These are phyloP conservation scores for Podila horticola DNA, from an alignment of 192 early-diverging fungal species.

Conservation along the genomic window DNA sequence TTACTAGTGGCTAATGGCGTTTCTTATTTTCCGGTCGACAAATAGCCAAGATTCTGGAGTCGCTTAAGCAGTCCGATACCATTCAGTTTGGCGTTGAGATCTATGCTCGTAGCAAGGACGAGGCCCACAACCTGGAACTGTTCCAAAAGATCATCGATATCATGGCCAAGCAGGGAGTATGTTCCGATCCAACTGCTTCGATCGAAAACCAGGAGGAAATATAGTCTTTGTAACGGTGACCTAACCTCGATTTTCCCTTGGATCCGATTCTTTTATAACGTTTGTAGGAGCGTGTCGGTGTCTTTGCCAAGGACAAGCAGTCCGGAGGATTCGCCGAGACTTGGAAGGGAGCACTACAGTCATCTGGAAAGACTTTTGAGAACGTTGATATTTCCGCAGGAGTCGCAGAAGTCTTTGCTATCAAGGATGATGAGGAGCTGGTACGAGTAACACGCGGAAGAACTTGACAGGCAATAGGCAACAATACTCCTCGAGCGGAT, in stretches of 20 bases:
- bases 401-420: constrained; percentile 76
- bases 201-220: too few relatives aligned
- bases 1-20: too few relatives aligned
- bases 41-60: constrained; percentile 68
- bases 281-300: constrained; percentile 73
- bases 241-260: too few relatives aligned
- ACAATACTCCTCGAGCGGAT: too few relatives aligned
- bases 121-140: constrained; percentile 71
- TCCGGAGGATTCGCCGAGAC: constrained; percentile 81
- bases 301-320: constrained; percentile 80
- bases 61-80: constrained; percentile 66
- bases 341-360: constrained; percentile 76
- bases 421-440: constrained; percentile 93
- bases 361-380: constrained; percentile 62
- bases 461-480: too few relatives aligned
- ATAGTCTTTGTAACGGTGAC: too few relatives aligned
- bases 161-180: constrained; percentile 55
- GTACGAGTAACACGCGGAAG: constrained; percentile 50
- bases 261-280: neutral
- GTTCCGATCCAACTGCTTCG: neutral
- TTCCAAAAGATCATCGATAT: constrained; percentile 68
- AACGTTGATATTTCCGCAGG: constrained; percentile 77
- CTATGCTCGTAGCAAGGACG: constrained; percentile 80
- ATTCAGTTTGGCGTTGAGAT: constrained; percentile 79
- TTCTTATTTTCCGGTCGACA: neutral